Base-by-base conservation (phyloP, 495 filamentous ascomycete species). In the Penicillium bialowiezense region DNA sequence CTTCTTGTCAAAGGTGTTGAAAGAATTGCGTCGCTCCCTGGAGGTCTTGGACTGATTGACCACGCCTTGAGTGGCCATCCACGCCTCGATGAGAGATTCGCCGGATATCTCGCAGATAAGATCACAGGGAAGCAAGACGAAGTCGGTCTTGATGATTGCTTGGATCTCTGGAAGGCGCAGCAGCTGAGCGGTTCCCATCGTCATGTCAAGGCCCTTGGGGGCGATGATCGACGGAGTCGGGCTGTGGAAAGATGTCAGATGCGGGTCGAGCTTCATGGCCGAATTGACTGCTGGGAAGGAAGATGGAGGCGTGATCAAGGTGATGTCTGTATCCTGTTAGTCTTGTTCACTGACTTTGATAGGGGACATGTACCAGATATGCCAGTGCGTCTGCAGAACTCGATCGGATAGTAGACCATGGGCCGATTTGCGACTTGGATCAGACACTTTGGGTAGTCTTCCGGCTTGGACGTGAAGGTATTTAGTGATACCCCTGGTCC, bases 381-480 rank as follows among this genome's bases (percentile, higher is more conserved):
- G 49, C 89, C 91, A 62, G 86, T 85, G 15, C 89, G 77, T 63
- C 90, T 87, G 63, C 90, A 95, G 71, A 87, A 96, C 51, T 96
- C 90, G 37, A 98, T 75, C 0, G 89, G 83, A 67, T 96, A 97
- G 82, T 86, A 96, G 31, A 98, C 80, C 93, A 97, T 96, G 0
- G 92, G 92, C 48, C 91, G 76, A 68, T 97, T 97, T 47, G 91
- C 93, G 43, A 97, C 87, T 9, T 90, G 90, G 20, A 97, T 73
- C 3, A 98, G 79, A 35, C 87, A 87, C 67, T 96, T 97, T 3
- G 91, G 91, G 15, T 26, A 45, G 7, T 45, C 89, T 65, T 91
- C 86, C 3, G 91, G 86, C 43, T 87, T 89, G 8, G 89, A 83
- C 1, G 90, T 96, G 69, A 97, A 96, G 0, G 95, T 96, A 29